phyloP scores from a whole-genome alignment of 345 rosid genomes.

The Ceriops decandra region DNA sequence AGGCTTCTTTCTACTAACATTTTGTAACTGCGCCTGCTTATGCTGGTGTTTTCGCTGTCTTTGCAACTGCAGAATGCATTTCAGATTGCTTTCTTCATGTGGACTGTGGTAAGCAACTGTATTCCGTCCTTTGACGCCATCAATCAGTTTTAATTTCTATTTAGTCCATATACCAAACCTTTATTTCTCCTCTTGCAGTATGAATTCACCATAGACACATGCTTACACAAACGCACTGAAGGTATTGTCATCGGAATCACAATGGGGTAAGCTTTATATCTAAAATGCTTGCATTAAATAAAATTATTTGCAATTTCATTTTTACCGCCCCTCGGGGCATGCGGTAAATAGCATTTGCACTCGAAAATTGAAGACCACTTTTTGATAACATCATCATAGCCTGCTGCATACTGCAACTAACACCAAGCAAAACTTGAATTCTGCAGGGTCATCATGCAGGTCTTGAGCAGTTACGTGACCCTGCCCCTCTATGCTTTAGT shows the following conservation, averaged over 20 bases:
- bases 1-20: background rate
- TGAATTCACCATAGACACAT: conserved; percentile 39
- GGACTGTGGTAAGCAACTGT: conserved; percentile 59
- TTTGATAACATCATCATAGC: no score
- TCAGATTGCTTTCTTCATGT: conserved; percentile 77
- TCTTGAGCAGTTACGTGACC: conserved; percentile 88
- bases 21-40: background rate
- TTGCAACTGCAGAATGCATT: conserved; percentile 66
- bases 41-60: background rate
- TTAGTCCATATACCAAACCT: background rate
- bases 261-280: conserved; percentile 59
- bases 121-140: background rate
- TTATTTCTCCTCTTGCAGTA: conserved; percentile 43
- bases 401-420: background rate
- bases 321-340: background rate
- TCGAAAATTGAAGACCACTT: no score
- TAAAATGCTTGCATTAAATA: background rate
- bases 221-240: conserved; percentile 49
- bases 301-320: background rate
- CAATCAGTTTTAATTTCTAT: background rate
- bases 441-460: conserved; percentile 68
- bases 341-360: no score
- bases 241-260: conserved; percentile 61
- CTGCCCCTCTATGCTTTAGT: conserved; percentile 93
- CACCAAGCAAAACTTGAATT: background rate